Base-by-base conservation (phyloP, 768 basidiomycete genomes). In the Gyrodon lividus region DNA sequence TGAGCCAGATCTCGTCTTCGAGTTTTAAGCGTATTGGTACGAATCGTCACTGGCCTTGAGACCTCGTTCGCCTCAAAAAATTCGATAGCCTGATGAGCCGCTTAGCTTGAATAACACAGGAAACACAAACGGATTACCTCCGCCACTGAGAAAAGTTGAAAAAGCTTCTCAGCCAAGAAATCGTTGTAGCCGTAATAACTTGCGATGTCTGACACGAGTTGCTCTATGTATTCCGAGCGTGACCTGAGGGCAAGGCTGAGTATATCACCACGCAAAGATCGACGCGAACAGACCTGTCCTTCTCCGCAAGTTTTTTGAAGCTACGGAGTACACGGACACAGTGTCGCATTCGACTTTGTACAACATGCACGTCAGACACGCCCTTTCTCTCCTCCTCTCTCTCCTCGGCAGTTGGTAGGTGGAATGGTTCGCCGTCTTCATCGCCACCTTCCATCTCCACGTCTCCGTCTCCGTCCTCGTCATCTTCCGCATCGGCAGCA, bases 61-160 rank as follows among this genome's bases (percentile, higher is more conserved):
- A 93, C 82, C 66, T 99, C 97, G 67, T 98, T 98, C 10, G 97
- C 88, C 70, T 98, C 97, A 64, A 98, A 98, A 72, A 98, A 99
- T 63, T 96, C 95, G 51, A 98, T 87, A 1, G 96, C 95, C 93
- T 97, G 43, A 3, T n/a, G 23, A 51, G 28, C 4, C 10, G 19
- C 20, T 52, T 23, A 28, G 4, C 3, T 54, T 22, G 52, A 40
- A 43, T 47, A 56, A 47, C 48, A 20, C n/a, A 43, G 23, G 31
- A 46, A 57, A 33, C 28, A 46, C 26, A 46, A 20, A 37, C 28
- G 4, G 59, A 78, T 51, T 56, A 92, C 95, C 83, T 99, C 97
- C 33, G 86, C 82, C 12, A 95, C 85, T 2, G 94, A 82, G 74
- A 99, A 98, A 19, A 99, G 76, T 54, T 88, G 84, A 75, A 98